Percentiles rank a stretch among this genome's conserved stretches.
Evolutionary conservation across 495 filamentous ascomycete species (phyloP).

Genomic region (Penicillium pulvis): DNA sequence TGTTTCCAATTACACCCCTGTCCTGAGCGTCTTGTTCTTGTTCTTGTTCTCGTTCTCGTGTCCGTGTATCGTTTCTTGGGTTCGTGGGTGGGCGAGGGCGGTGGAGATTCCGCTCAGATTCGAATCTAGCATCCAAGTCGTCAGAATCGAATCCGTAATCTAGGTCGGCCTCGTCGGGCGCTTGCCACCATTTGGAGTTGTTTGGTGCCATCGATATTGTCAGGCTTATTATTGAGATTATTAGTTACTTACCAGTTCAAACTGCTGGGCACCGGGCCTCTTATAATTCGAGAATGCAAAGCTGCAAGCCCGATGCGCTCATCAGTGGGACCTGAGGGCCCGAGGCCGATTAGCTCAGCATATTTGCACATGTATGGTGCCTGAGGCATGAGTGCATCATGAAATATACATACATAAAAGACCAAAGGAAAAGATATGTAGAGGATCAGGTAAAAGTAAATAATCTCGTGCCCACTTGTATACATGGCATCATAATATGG

Average conservation of each 20-base stretch:
- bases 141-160: conserved; percentile 38
- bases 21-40: conserved; percentile 3
- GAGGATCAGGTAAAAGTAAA: too few relatives aligned
- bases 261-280: conserved; percentile 16
- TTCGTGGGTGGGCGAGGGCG: conserved; percentile 8
- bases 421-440: too few relatives aligned
- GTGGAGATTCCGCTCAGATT: conserved; percentile 16
- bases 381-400: not conserved
- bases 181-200: conserved; percentile 29
- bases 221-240: not conserved
- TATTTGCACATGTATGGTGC: not conserved
- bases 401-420: too few relatives aligned
- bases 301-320: conserved; percentile 27
- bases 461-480: too few relatives aligned
- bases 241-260: conserved; percentile 2
- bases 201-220: conserved; percentile 15
- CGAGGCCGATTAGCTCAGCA: conserved; percentile 9
- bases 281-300: conserved; percentile 21
- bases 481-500: too few relatives aligned
- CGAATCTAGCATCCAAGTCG: conserved; percentile 29
- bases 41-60: conserved; percentile 5
- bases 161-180: conserved; percentile 27
- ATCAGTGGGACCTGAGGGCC: conserved; percentile 28
- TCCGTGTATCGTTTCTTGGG: conserved; percentile 10
- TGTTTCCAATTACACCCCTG: conserved; percentile 32